Base-by-base conservation (phyloP, 257 asterid species). In the Fraxinus anomala region DNA sequence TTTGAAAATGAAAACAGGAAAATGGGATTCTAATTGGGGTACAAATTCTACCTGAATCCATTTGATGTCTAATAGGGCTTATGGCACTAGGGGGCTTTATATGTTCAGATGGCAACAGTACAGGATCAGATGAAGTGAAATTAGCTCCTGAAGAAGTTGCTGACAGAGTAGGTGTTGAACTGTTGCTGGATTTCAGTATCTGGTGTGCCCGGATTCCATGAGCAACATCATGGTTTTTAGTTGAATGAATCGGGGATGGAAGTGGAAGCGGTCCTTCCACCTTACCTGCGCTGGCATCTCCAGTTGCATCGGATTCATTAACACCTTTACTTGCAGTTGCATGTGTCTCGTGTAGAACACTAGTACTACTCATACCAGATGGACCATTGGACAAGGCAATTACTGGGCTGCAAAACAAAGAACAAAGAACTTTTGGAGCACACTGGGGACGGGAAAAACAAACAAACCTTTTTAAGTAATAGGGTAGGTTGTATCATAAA, bases 361-460 rank as follows among this genome's bases (percentile, higher is more conserved):
- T 80, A 73, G 82, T n/a, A 77, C 87, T 84, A 73, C 83, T 81
- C 66, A 79, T 77, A 76, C 76, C 82, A 80, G 89, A 77, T 79
- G 89, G 89, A 77, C 87, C 90, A 82, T 86, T 86, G 73, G 89
- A 81, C 31, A 82, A 61, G 31, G 83, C 83, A 82, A 79, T 80
- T 77, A 61, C 70, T 75, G 85, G 78, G 83, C 97, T 94, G 96
- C 85, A 88, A 87, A 81, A 59, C 68, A 82, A 73, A 82, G 71
- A 68, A 76, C 74, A 80, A 42, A 81, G 73, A 65, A 63, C 49
- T 54, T 61, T 74, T 54, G 75, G 69, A 47, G 66, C 70, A 73
- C 56, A 37, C 44, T 65, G 19, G 67, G 13, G 17, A 34, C 24
- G 70, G 70, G 71, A 21, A 10, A 54, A 24, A 31, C 59, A 8